Percentiles rank a stretch among this genome's conserved stretches.
Conservation (phyloP, 176 grass and related monocot species). For the Eremochloa ophiuroides region DNA sequence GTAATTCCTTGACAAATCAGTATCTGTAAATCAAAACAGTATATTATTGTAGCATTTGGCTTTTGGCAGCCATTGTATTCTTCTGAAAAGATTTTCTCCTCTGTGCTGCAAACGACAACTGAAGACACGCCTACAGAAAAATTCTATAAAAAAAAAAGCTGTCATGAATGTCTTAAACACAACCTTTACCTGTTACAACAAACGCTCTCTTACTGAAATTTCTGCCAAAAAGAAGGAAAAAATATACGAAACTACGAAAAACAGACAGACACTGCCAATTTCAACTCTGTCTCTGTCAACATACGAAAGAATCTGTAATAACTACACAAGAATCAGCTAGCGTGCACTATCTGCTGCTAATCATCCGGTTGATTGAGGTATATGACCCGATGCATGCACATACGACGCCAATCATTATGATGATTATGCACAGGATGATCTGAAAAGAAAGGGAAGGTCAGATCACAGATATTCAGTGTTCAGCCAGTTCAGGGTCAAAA, state of each 20-base stretch:
- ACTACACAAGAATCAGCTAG: not conserved
- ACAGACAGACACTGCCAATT: not conserved
- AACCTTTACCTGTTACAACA: not conserved
- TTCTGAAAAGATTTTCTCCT: not conserved
- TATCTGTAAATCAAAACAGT: not conserved
- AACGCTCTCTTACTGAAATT: not conserved
- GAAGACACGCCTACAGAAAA: too few species aligned
- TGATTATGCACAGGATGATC: slow-evolving; percentile 32
- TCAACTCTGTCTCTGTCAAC: not conserved
- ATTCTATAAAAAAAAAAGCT: not conserved
- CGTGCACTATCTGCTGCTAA: slow-evolving; percentile 23
- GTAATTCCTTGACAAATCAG: not conserved
- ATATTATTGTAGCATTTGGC: too few species aligned
- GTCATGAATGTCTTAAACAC: not conserved
- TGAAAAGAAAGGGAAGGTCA: slow-evolving; percentile 23
- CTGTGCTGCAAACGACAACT: not conserved
- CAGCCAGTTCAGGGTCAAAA: not conserved
- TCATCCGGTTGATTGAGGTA: slow-evolving; percentile 55
- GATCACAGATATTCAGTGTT: not conserved
- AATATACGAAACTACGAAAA: not conserved
- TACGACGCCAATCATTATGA: slow-evolving; percentile 48
- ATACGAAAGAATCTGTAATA: slow-evolving; percentile 7
- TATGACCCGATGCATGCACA: slow-evolving; percentile 47
- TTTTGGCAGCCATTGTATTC: not conserved
- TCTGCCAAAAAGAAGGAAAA: not conserved